Evolutionary conservation across 768 basidiomycete genomes (phyloP).

Genomic region (Tylopilus intermedius): DNA sequence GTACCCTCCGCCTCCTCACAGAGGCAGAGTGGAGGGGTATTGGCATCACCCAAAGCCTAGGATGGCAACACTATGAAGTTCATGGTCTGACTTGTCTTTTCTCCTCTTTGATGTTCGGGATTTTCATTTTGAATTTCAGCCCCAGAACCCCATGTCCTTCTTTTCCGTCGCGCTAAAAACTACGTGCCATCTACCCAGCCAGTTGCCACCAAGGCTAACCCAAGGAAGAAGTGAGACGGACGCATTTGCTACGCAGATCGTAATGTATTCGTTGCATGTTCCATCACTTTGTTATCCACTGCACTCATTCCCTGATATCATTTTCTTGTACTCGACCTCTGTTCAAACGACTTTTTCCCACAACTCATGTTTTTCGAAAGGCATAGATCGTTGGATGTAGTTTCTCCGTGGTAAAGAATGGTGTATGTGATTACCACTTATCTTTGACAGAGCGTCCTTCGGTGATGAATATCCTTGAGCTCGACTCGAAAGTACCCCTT

Average conservation of each 20-base stretch:
- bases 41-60: conserved; percentile 91
- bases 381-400: conserved; percentile 3
- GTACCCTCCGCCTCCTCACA: conserved; percentile 72
- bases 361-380: conserved; percentile 7
- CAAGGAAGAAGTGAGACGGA: conserved; percentile 37
- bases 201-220: conserved; percentile 36
- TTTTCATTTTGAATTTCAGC: conserved; percentile 40
- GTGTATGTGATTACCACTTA: conserved; percentile 7
- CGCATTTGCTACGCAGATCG: not conserved
- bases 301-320: conserved; percentile 17
- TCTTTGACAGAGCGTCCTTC: not conserved
- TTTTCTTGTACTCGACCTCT: conserved; percentile 8
- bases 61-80: conserved; percentile 98
- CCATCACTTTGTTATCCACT: conserved; percentile 15
- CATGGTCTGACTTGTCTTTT: conserved; percentile 55
- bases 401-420: conserved; percentile 8
- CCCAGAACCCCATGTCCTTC: conserved; percentile 89
- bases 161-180: conserved; percentile 81
- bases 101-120: not conserved
- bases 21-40: conserved; percentile 96
- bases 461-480: not conserved
- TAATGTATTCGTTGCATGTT: conserved; percentile 20
- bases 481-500: not conserved
- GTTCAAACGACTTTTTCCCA: conserved; percentile 3
- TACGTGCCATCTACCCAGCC: conserved; percentile 52